These are phyloP conservation scores for Diaporthe nobilis DNA, from an alignment of 2,329 filamentous ascomycete genomes.

Conservation along the genomic window DNA sequence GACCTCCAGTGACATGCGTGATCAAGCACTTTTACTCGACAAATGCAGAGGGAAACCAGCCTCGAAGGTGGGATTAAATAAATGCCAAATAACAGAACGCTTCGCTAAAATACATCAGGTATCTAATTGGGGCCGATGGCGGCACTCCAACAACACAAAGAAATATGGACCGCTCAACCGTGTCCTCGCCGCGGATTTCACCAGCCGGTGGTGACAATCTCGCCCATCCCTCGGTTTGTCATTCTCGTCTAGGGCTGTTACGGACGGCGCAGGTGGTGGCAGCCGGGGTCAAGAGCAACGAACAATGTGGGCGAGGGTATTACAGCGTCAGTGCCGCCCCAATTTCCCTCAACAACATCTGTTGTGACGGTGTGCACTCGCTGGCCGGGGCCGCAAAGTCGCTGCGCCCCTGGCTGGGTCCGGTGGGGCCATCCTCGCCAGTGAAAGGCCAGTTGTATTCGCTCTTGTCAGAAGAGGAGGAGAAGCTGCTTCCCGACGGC, in stretches of 20 bases:
- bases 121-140: neutral
- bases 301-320: neutral
- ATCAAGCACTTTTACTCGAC: neutral
- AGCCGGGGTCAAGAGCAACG: neutral
- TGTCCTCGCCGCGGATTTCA: neutral
- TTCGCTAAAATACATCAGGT: slow-evolving; percentile 30
- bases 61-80: slow-evolving; percentile 23
- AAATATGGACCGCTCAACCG: neutral
- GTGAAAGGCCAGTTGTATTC: slow-evolving; percentile 13
- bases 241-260: neutral
- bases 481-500: slow-evolving; percentile 20
- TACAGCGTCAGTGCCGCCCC: slow-evolving; percentile 29
- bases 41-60: slow-evolving; percentile 13
- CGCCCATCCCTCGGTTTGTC: neutral
- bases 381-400: neutral
- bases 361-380: slow-evolving; percentile 29
- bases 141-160: slow-evolving; percentile 8
- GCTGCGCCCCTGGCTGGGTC: neutral
- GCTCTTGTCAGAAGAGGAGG: slow-evolving; percentile 27
- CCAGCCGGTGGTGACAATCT: neutral
- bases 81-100: slow-evolving; percentile 1
- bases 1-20: neutral
- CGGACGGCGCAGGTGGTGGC: neutral
- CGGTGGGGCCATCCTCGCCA: slow-evolving; percentile 13
- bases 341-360: slow-evolving; percentile 24